A percentile compares a stretch with the other conserved stretches of the same genome.
phyloP scores from a whole-genome alignment of 306 rosid genomes.

The Dryas drummondii region DNA sequence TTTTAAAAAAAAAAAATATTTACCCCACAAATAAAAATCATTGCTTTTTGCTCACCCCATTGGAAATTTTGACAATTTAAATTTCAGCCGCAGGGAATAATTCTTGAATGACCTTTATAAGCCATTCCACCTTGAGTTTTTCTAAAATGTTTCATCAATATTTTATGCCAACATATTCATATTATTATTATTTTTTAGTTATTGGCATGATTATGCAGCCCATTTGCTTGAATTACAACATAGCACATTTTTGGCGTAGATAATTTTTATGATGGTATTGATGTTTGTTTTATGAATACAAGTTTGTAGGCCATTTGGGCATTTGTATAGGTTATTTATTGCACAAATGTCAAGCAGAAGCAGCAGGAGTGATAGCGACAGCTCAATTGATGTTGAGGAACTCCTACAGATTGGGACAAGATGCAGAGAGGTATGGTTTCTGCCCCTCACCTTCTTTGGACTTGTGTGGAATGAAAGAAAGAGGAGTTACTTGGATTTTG shows the following conservation, averaged over 20 bases:
- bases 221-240: neutral
- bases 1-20: no score
- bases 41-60: neutral
- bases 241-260: neutral
- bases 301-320: neutral
- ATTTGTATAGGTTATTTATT: conserved; percentile 4
- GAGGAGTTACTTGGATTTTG: neutral
- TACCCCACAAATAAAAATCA: neutral
- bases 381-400: conserved; percentile 42
- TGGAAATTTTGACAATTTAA: neutral
- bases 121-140: neutral
- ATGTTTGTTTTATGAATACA: neutral
- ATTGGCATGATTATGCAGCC: neutral
- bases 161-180: no score
- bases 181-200: no score
- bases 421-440: conserved; percentile 57
- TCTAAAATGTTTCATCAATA: no score
- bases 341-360: conserved; percentile 49
- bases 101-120: neutral
- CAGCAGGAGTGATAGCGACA: conserved; percentile 26
- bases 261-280: conserved; percentile 10
- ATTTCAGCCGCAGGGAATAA: neutral
- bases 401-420: conserved; percentile 55
- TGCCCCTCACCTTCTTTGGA: neutral
- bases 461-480: neutral